These are phyloP conservation scores for Ilyonectria mors-panacis DNA, from an alignment of 2,329 filamentous ascomycete species.

Conservation along the genomic window DNA sequence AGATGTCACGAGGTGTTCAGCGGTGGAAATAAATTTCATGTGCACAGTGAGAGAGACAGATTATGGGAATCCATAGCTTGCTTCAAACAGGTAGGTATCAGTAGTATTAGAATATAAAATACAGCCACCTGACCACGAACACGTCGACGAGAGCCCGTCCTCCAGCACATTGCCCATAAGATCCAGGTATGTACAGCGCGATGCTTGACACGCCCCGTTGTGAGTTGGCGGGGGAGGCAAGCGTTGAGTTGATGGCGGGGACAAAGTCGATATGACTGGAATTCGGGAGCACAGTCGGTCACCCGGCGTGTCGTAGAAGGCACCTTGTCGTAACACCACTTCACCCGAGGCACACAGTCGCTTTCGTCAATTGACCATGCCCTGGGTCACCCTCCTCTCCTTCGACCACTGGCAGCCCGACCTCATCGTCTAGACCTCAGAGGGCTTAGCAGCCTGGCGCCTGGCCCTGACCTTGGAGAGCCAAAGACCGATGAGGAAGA, in stretches of 20 bases:
- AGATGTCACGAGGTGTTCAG: too few relatives aligned
- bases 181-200: constrained; percentile 48
- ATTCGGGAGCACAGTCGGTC: constrained; percentile 50
- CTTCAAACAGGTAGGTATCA: constrained; percentile 53
- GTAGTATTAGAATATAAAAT: constrained; percentile 54
- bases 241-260: constrained; percentile 29
- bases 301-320: constrained; percentile 50
- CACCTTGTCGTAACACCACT: constrained; percentile 45
- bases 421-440: constrained; percentile 38
- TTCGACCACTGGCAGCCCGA: constrained; percentile 30
- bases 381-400: constrained; percentile 45
- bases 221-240: constrained; percentile 38
- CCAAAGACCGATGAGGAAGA: constrained; percentile 50
- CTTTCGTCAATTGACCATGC: constrained; percentile 36
- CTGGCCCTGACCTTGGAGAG: constrained; percentile 51
- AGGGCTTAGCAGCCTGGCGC: constrained; percentile 54
- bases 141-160: constrained; percentile 50
- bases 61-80: constrained; percentile 35
- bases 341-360: constrained; percentile 37
- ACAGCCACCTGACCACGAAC: constrained; percentile 49
- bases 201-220: constrained; percentile 33
- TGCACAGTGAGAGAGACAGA: not conserved
- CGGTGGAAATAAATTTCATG: not conserved
- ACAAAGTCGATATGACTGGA: constrained; percentile 46
- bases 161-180: constrained; percentile 49